These are phyloP conservation scores for Ajuga chamaepitys DNA, from an alignment of 257 asterid species.

Conservation along the genomic window DNA sequence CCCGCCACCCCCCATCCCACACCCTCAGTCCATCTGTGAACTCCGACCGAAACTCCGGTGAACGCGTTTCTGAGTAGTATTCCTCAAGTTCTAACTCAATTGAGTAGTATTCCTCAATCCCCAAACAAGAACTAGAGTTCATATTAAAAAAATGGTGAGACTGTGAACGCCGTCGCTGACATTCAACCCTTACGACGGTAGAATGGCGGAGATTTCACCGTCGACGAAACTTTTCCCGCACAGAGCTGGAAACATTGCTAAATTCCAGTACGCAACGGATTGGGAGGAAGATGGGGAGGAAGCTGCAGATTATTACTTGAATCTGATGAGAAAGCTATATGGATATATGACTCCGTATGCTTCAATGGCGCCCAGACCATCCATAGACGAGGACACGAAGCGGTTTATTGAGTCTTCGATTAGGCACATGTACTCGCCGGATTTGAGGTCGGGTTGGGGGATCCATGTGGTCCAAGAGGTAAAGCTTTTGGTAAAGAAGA, in stretches of 20 bases:
- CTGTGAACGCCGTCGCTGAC: constrained; percentile 19
- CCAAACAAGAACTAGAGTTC: constrained; percentile 31
- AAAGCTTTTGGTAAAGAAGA: too few relatives aligned
- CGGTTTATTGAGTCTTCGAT: too few relatives aligned
- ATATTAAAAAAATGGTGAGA: constrained; percentile 45
- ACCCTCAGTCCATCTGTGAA: too few relatives aligned
- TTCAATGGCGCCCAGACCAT: constrained; percentile 31
- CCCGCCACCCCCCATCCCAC: too few relatives aligned
- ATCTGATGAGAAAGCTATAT: constrained; percentile 17
- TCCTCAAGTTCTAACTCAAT: constrained; percentile 15
- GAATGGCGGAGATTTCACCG: constrained; percentile 33
- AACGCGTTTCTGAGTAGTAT: constrained; percentile 32
- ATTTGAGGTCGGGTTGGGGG: too few relatives aligned
- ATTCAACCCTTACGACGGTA: constrained; percentile 41
- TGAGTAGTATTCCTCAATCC: constrained; percentile 48
- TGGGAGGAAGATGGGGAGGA: constrained; percentile 34
- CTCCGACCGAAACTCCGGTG: constrained; percentile 26
- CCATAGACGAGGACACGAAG: too few relatives aligned
- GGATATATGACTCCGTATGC: constrained; percentile 37
- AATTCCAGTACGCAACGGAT: constrained; percentile 37
- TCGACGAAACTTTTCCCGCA: constrained; percentile 38
- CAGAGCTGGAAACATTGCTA: constrained; percentile 34
- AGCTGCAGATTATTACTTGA: constrained; percentile 18
- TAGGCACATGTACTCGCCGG: too few relatives aligned
- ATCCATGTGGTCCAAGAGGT: too few relatives aligned